Evolutionary conservation across 2,329 filamentous ascomycete genomes (phyloP).

Genomic region (Scedosporium apiospermum): DNA sequence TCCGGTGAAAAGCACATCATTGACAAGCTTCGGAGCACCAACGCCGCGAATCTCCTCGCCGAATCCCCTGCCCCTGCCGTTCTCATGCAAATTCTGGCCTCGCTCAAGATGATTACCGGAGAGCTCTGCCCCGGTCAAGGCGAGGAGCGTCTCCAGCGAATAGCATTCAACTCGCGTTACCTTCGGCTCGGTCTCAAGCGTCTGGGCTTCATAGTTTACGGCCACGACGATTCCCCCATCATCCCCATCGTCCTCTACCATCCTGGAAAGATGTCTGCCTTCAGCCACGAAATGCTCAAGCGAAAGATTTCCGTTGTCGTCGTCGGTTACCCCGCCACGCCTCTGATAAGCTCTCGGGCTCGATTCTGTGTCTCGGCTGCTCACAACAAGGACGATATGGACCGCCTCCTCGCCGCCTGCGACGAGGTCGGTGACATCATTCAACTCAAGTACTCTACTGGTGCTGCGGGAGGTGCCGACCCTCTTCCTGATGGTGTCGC

Average conservation of each 20-base stretch:
- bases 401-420: conserved; percentile 78
- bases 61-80: conserved; percentile 84
- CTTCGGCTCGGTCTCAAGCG: conserved; percentile 96
- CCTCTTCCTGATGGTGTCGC: conserved; percentile 63
- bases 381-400: conserved; percentile 97
- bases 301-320: conserved; percentile 97
- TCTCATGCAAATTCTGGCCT: conserved; percentile 80
- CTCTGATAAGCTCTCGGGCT: conserved; percentile 85
- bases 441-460: conserved; percentile 95
- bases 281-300: conserved; percentile 96
- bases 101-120: conserved; percentile 80
- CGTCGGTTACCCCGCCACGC: conserved; percentile 93
- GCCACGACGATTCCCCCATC: conserved; percentile 95
- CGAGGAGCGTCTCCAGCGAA: conserved; percentile 86
- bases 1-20: conserved; percentile 84
- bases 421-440: conserved; percentile 87
- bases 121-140: conserved; percentile 85
- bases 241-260: conserved; percentile 92
- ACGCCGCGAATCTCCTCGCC: conserved; percentile 77
- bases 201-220: conserved; percentile 91
- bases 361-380: conserved; percentile 93
- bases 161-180: conserved; percentile 97
- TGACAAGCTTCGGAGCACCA: conserved; percentile 78
- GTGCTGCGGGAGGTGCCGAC: conserved; percentile 78
- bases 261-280: conserved; percentile 97